Evolutionary conservation across 768 basidiomycete species (phyloP).

Genomic region (Suillus fuscotomentosus): DNA sequence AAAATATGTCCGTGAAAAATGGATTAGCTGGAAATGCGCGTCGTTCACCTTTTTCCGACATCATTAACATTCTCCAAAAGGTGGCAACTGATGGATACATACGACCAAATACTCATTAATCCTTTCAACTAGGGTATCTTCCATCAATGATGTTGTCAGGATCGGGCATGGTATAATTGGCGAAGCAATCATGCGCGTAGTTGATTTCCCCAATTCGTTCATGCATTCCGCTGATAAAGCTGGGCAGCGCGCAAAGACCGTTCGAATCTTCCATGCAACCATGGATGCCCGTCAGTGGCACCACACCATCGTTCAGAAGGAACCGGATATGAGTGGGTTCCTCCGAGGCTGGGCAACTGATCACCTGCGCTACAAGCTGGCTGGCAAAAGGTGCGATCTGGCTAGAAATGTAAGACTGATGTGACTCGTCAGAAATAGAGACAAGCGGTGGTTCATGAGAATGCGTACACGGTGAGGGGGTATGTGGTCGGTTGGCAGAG

Average conservation of each 20-base stretch:
- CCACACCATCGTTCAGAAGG: conserved; percentile 48
- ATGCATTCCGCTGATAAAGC: conserved; percentile 38
- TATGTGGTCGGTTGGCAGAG: conserved; percentile 38
- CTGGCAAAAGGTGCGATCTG: conserved; percentile 47
- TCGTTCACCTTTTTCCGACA: no score
- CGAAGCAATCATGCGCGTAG: conserved; percentile 43
- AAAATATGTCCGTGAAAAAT: no score
- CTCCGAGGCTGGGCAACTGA: conserved; percentile 34
- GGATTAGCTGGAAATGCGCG: no score
- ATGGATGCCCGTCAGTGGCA: conserved; percentile 43
- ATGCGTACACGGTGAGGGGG: conserved; percentile 26
- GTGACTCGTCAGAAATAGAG: background rate
- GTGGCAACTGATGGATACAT: no score
- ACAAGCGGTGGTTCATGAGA: background rate
- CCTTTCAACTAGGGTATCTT: conserved; percentile 14
- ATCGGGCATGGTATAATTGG: conserved; percentile 43
- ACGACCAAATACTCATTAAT: no score
- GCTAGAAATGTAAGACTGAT: conserved; percentile 37
- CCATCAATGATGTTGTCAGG: conserved; percentile 43
- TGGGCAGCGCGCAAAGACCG: conserved; percentile 40
- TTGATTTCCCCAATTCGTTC: conserved; percentile 39
- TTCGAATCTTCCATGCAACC: conserved; percentile 41
- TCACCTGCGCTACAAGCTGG: conserved; percentile 46
- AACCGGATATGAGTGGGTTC: conserved; percentile 37
- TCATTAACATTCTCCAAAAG: no score